Evolutionary conservation across 257 asterid genomes (phyloP), one percentile per base, ranked within the genome.

Genomic region (Fraxinus cuspidata): DNA sequence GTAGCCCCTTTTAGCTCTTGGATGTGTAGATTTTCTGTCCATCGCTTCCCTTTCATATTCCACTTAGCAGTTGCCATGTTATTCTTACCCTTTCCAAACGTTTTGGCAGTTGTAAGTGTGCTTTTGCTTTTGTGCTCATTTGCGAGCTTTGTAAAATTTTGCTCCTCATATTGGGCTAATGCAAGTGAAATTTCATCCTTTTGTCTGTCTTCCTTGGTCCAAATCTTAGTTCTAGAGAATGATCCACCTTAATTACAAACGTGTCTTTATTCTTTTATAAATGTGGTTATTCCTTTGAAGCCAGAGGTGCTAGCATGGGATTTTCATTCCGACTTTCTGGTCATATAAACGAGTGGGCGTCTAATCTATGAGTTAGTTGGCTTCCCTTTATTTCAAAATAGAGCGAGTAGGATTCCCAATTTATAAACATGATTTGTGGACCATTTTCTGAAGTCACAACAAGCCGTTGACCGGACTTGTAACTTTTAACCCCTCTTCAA

Each of bases 111-210:
- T 63, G 15, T 40, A 49, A 16, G 58, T 18, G 58, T 49, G 44
- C 60, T 18, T 5, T 51, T 53, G 67, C 31, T n/a, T n/a, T 37
- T 73, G 38, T 71, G 16, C 38, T 29, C 53, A 69, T 70, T 60
- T 42, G 82, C 81, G 77, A 79, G 80, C 71, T 80, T 78, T 83
- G 82, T 81, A 81, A 77, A 80, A 58, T 71, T 71, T 63, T 63
- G 68, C 18, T 63, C 7, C 12, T 5, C 67, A 67, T 58, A n/a
- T 56, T 73, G 71, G 74, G 74, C 74, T 68, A 81, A 78, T 84
- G 72, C 60, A 53, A 78, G 77, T 40, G 67, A 56, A 25, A 4
- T 25, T 75, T 72, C 58, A 15, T 72, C 49, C 31, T 72, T 78
- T 76, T 27, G 5, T 29, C 12, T 18, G 15, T 7, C 15, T 18